A percentile compares a stretch with the other conserved stretches of the same genome.
phyloP scores from a whole-genome alignment of 805 yeast species.

The Saturnispora dispora region DNA sequence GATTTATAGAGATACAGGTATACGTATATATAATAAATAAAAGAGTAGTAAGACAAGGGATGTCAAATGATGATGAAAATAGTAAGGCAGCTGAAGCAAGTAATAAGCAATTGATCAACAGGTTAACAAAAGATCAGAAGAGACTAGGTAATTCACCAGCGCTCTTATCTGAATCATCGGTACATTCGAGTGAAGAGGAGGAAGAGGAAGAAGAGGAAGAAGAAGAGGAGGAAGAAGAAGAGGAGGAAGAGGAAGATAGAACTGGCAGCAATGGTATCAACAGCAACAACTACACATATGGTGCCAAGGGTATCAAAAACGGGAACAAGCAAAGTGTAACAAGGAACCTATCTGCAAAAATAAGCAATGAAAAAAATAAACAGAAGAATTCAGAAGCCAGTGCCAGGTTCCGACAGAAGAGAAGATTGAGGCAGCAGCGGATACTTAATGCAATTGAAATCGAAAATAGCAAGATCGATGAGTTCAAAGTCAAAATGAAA shows the following conservation, averaged over 20 bases:
- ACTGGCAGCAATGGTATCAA: background rate
- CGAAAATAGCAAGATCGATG: slow-evolving; percentile 37
- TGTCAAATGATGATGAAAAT: background rate
- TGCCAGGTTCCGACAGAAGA: slow-evolving; percentile 55
- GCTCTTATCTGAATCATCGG: background rate
- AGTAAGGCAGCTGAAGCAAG: background rate
- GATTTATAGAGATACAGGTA: background rate
- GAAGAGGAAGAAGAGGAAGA: background rate
- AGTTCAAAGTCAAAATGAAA: slow-evolving; percentile 38
- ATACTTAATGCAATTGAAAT: slow-evolving; percentile 41
- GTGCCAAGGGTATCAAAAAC: background rate
- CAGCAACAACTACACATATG: background rate
- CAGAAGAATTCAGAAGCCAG: slow-evolving; percentile 57
- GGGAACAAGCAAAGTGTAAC: background rate
- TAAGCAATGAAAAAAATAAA: slow-evolving; percentile 35
- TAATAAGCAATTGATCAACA: background rate
- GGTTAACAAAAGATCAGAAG: background rate
- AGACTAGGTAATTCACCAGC: background rate
- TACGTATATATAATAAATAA: background rate
- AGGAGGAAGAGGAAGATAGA: too few relatives aligned
- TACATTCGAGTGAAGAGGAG: background rate
- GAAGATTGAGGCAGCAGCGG: slow-evolving; percentile 49
- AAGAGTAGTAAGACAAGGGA: background rate
- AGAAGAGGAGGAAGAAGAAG: background rate
- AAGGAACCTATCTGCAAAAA: background rate